These are phyloP conservation scores for Diddensiella caesifluorescens DNA, from an alignment of 805 yeast species.

Conservation along the genomic window DNA sequence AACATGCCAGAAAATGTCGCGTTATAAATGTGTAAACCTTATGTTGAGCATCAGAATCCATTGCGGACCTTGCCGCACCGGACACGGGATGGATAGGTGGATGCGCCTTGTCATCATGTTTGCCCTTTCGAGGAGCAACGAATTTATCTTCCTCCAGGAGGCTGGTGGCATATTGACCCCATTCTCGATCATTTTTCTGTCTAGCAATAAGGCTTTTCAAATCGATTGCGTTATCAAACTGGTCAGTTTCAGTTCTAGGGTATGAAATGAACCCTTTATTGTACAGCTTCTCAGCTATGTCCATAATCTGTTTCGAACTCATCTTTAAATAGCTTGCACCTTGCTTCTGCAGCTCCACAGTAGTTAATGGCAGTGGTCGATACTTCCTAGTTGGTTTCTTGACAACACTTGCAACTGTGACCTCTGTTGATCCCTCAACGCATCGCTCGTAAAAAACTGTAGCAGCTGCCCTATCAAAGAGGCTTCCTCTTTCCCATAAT, in stretches of 20 bases:
- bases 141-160: slow-evolving; percentile 45
- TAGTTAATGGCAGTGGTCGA: slow-evolving; percentile 87
- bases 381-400: slow-evolving; percentile 66
- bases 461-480: slow-evolving; percentile 69
- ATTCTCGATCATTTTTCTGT: slow-evolving; percentile 49
- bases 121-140: slow-evolving; percentile 71
- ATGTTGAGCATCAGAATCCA: slow-evolving; percentile 41
- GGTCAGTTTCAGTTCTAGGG: slow-evolving; percentile 97
- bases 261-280: slow-evolving; percentile 84
- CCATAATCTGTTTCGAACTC: slow-evolving; percentile 74
- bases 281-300: slow-evolving; percentile 76
- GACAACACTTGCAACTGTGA: slow-evolving; percentile 45
- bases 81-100: slow-evolving; percentile 93
- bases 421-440: slow-evolving; percentile 43
- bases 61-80: slow-evolving; percentile 18
- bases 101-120: slow-evolving; percentile 90
- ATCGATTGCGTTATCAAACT: slow-evolving; percentile 73
- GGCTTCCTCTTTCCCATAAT: slow-evolving; percentile 65
- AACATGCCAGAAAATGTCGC: slow-evolving; percentile 83
- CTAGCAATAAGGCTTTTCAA: slow-evolving; percentile 53
- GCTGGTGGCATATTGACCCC: slow-evolving; percentile 67
- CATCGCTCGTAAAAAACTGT: slow-evolving; percentile 65
- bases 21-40: slow-evolving; percentile 83
- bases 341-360: slow-evolving; percentile 86
- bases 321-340: slow-evolving; percentile 70